Percentiles rank a stretch among this genome's conserved stretches.
phyloP scores from a whole-genome alignment of 345 rosid genomes.

The Capsella bursapastoris region DNA sequence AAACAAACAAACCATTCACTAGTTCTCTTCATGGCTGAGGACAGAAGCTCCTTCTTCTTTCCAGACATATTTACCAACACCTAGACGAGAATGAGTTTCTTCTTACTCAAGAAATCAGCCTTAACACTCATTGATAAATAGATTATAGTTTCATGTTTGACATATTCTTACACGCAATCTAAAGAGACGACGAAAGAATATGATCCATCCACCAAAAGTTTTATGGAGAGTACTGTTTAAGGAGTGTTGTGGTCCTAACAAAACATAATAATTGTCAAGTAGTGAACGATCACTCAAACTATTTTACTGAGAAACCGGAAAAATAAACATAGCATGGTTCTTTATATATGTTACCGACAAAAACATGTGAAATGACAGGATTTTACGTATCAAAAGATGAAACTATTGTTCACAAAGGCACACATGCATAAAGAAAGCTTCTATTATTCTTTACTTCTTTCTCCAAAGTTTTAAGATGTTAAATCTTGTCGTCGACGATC shows the following conservation, averaged over 20 bases:
- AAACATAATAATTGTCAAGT: neutral
- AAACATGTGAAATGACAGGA: conserved; percentile 22
- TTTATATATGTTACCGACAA: conserved; percentile 12
- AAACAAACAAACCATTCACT: conserved; percentile 74
- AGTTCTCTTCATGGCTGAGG: conserved; percentile 88
- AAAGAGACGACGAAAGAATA: conserved; percentile 25
- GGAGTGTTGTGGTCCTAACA: conserved; percentile 22
- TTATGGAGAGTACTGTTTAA: conserved; percentile 1
- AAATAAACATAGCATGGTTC: neutral
- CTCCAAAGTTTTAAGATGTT: conserved; percentile 12
- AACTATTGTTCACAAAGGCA: conserved; percentile 9
- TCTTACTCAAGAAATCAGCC: conserved; percentile 46
- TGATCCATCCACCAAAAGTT: conserved; percentile 34
- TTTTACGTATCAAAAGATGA: neutral
- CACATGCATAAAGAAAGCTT: neutral
- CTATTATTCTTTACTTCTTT: neutral
- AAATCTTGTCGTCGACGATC: conserved; percentile 19
- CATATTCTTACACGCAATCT: conserved; percentile 10
- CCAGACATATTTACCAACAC: conserved; percentile 50
- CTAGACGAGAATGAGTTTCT: conserved; percentile 27
- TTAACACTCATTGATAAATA: conserved; percentile 35
- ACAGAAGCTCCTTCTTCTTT: conserved; percentile 72
- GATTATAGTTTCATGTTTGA: neutral
- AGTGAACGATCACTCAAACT: conserved; percentile 10
- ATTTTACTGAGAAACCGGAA: neutral